phyloP scores from a whole-genome alignment of 306 rosid genomes.

The Quercus engelmannii region DNA sequence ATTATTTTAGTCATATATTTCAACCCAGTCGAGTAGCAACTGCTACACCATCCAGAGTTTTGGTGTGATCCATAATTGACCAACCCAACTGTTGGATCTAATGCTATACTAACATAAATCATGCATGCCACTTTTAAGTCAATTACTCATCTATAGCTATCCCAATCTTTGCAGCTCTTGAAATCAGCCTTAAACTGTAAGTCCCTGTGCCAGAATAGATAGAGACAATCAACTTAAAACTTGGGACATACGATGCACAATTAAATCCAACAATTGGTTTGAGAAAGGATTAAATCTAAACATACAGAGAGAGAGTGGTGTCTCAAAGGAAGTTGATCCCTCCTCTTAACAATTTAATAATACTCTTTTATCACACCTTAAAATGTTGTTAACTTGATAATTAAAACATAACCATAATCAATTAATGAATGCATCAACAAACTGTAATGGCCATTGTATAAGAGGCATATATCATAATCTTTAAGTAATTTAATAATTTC shows the following conservation, averaged over 20 bases:
- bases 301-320: background rate
- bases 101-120: constrained; percentile 8
- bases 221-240: constrained; percentile 14
- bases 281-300: background rate
- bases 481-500: background rate
- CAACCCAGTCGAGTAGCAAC: background rate
- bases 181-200: background rate
- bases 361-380: background rate
- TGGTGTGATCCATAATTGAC: constrained; percentile 9
- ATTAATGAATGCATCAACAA: background rate
- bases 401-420: background rate
- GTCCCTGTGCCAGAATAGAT: constrained; percentile 1
- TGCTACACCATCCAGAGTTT: background rate
- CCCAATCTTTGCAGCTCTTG: background rate
- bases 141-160: constrained; percentile 13
- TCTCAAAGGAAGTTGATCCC: background rate
- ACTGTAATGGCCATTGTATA: background rate
- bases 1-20: background rate
- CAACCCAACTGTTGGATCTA: constrained; percentile 5
- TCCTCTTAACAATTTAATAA: background rate
- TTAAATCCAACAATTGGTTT: constrained; percentile 5
- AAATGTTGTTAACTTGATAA: background rate
- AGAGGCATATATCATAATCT: background rate
- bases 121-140: constrained; percentile 2
- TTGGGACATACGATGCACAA: background rate